Conservation (phyloP, 2,329 filamentous ascomycete species). For the Achaetomium macrosporum region DNA sequence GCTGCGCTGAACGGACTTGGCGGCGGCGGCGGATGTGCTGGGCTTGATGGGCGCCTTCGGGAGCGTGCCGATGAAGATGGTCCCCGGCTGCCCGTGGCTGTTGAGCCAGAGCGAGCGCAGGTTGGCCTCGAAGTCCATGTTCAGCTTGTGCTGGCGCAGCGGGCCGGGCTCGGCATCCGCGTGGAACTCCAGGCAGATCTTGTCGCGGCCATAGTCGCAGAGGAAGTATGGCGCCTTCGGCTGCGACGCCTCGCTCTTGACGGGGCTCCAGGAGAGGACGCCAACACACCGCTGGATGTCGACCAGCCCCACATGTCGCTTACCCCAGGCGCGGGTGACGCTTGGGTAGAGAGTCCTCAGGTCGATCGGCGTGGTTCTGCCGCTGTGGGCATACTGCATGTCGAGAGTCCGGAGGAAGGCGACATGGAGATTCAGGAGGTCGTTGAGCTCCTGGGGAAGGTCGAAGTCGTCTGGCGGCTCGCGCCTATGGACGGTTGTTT, state of each 20-base stretch:
- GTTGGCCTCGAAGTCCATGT: slow-evolving; percentile 49
- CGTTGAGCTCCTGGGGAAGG: slow-evolving; percentile 49
- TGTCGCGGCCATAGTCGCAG: slow-evolving; percentile 38
- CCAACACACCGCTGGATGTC: slow-evolving; percentile 64
- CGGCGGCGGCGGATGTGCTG: slow-evolving; percentile 40
- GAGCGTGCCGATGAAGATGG: slow-evolving; percentile 50
- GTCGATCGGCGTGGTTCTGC: slow-evolving; percentile 56
- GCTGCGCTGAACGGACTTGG: neutral
- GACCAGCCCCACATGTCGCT: slow-evolving; percentile 57
- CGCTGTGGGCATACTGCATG: slow-evolving; percentile 65
- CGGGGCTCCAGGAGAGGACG: slow-evolving; percentile 46
- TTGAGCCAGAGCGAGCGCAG: slow-evolving; percentile 41
- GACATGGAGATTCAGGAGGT: slow-evolving; percentile 58
- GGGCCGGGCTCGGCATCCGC: slow-evolving; percentile 32
- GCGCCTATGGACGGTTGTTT: slow-evolving; percentile 37
- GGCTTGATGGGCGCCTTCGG: slow-evolving; percentile 49
- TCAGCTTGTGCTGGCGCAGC: slow-evolving; percentile 47
- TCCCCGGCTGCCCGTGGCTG: slow-evolving; percentile 28
- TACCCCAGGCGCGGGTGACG: slow-evolving; percentile 65
- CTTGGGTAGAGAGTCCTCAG: slow-evolving; percentile 55
- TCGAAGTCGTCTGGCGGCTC: slow-evolving; percentile 29
- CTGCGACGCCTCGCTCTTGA: slow-evolving; percentile 16
- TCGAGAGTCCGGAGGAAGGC: slow-evolving; percentile 63
- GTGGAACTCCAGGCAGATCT: slow-evolving; percentile 52
- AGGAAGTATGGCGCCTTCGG: slow-evolving; percentile 36